Evolutionary conservation across 2,329 filamentous ascomycete species (phyloP).

Genomic region (Xylaria sp.): DNA sequence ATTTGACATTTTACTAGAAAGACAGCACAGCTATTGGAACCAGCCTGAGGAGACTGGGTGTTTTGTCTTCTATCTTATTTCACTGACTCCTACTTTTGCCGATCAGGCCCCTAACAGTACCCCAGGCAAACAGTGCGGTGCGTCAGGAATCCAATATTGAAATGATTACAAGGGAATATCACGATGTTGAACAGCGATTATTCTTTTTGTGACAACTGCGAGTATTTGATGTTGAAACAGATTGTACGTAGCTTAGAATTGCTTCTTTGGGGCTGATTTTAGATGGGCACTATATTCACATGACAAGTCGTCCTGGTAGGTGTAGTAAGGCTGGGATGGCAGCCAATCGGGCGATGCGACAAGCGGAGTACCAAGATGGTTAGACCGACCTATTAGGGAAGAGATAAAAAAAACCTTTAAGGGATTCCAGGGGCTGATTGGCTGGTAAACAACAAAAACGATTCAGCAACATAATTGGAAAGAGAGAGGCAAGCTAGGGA

Average conservation of each 20-base stretch:
- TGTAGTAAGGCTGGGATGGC: slow-evolving; percentile 3
- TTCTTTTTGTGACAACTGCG: not conserved
- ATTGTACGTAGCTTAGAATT: not conserved
- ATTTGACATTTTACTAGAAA: not conserved
- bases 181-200: no score
- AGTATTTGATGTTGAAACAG: not conserved
- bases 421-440: slow-evolving; percentile 26
- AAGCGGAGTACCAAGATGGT: slow-evolving; percentile 24
- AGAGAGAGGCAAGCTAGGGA: not conserved
- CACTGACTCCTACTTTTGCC: no score
- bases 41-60: no score
- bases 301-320: not conserved
- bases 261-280: not conserved
- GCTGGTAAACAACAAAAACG: not conserved
- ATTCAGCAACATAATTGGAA: slow-evolving; percentile 11
- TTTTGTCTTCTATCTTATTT: no score
- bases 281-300: not conserved
- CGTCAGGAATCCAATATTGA: no score
- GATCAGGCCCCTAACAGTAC: no score
- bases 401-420: slow-evolving; percentile 28
- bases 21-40: no score
- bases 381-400: slow-evolving; percentile 23
- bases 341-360: slow-evolving; percentile 23
- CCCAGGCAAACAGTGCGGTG: no score
- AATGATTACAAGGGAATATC: no score